Evolutionary conservation across 164 flowering plant species (phyloP), one percentile per base, ranked within the genome.

Genomic region (Cinnamomum micranthum): DNA sequence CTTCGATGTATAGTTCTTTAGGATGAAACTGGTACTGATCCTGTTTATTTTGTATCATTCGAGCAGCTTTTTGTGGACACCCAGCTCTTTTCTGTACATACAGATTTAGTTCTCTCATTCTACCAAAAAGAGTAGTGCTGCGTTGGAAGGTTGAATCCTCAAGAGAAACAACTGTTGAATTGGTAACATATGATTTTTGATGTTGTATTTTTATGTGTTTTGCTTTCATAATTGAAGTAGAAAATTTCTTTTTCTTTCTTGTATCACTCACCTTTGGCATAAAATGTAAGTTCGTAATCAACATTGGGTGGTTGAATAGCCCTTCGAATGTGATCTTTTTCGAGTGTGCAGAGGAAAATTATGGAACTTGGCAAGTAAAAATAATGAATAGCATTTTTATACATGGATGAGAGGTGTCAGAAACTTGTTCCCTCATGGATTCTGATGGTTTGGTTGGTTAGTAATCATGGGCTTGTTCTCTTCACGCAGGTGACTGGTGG

Each of bases 71-170:
- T 95, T 65, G 86, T 91, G 84, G 98, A 95, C 81, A 95, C 98
- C 59, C 99, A 95, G 75, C 93, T 95, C 81, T 95, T 95, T 83
- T 93, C 99, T 80, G 99, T 95, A 81, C 99, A 95, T 87, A 95
- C 99, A 27, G 99, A 95, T 83, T 92, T 93, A 33, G 90, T 88
- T 64, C 94, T 95, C 76, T 95, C 99, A 15, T 90, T 95, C 82
- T 86, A 88, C 84, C 99, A 95, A 81, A 95, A 92, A 80, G 94
- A 93, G 77, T 91, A 90, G 78, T 19, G 71, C 65, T 25, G 25
- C 66, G 68, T 65, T 71, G 64, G 69, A 67, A 19, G 15, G 20
- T 31, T 20, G 47, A 6, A 20, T 6, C 17, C 50, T 20, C 20
- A 62, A 25, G 52, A 20, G 3, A 13, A 4, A 5, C 10, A 23